A percentile compares a stretch with the other conserved stretches of the same genome.
Evolutionary conservation across 306 rosid species (phyloP).

Genomic region (Sicyos edulis): DNA sequence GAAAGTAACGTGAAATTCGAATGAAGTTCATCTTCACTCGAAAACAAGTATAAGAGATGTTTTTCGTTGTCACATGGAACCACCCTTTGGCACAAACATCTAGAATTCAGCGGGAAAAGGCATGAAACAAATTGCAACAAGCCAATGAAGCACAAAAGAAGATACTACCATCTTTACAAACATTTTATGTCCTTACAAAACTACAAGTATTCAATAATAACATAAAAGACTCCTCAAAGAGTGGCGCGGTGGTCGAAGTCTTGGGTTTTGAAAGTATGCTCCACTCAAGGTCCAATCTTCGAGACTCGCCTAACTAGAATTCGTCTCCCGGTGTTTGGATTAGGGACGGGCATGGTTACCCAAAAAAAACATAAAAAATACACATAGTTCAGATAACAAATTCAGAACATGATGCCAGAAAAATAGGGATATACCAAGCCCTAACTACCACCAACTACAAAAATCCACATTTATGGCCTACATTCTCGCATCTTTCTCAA

Average conservation of each 20-base stretch:
- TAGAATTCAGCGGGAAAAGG: not conserved
- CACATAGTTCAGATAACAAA: not conserved
- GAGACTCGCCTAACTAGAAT: no score
- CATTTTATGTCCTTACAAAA: not conserved
- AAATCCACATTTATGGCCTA: not conserved
- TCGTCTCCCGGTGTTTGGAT: no score
- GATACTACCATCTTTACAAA: not conserved
- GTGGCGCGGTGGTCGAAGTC: no score
- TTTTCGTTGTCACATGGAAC: not conserved
- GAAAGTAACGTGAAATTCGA: not conserved
- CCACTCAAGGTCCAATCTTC: no score
- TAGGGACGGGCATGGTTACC: no score
- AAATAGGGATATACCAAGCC: not conserved
- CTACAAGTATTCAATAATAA: no score
- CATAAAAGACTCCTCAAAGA: no score
- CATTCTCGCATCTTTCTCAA: no score
- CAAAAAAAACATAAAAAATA: not conserved
- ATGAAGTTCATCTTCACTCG: not conserved
- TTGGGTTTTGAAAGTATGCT: no score
- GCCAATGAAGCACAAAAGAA: not conserved
- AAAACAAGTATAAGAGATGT: not conserved
- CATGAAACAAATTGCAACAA: conserved; percentile 1
- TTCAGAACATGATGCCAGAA: not conserved
- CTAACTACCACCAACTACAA: conserved; percentile 1
- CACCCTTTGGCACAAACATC: not conserved